Evolutionary conservation across 768 basidiomycete genomes (phyloP), one percentile per base, ranked within the genome.

Genomic region (Boletus speciosus): DNA sequence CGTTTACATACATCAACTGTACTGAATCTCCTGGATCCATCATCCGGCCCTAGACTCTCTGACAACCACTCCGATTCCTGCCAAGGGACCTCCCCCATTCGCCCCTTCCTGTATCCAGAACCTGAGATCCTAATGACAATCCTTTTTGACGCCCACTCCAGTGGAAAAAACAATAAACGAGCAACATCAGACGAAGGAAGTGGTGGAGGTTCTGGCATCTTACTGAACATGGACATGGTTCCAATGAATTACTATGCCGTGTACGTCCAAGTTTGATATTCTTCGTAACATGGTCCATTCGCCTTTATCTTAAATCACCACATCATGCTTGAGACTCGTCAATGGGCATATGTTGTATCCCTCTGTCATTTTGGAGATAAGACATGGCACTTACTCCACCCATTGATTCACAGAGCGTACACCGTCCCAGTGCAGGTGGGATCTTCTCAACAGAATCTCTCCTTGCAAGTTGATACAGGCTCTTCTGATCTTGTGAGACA

Each of bases 381-480:
- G 14, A 16, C 36, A 19, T 10, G 21, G 19, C 11, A 23, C 40
- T 55, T 38, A 57, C 52, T 40, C 46, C 2, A 11, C 34, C 29
- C 10, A 39, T 51, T 40, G n/a, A 44, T 49, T 35, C 40, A 2
- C 61, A 90, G 88, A 27, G 76, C 80, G 5, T 90, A 91, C 65
- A 83, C 83, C 2, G 67, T 88, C n/a, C 75, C 82, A 4, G 72
- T 86, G 5, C 68, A 63, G 19, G 73, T 89, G 23, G 88, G 89
- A 11, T 49, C 67, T 7, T 69, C 65, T 9, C 63, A 63, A 32
- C 78, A 86, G 51, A 77, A 75, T 23, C 69, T 86, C 23, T 82
- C 79, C 6, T 70, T 91, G 2, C 88, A 90, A 63, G 78, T 92
- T 36, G 90, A 93, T 61, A 89, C 86, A 0, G 90, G 90, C 29